These are phyloP conservation scores for Daldinia grandis DNA, from an alignment of 495 filamentous ascomycete species.

Conservation along the genomic window DNA sequence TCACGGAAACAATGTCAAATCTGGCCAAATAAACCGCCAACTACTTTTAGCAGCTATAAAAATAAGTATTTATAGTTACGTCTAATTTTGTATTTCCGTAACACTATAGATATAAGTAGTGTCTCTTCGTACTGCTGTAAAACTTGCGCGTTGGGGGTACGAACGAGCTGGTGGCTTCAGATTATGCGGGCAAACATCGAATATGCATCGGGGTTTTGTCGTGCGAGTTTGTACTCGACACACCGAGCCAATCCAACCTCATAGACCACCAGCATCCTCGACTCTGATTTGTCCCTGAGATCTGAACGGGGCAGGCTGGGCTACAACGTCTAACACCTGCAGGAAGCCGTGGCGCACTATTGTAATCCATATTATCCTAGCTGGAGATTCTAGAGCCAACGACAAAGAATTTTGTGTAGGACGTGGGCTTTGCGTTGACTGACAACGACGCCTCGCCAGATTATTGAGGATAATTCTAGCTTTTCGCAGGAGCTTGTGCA, in stretches of 20 bases:
- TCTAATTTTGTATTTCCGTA: neutral
- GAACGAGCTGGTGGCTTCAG: constrained; percentile 28
- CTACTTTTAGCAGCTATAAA: neutral
- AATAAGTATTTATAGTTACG: neutral
- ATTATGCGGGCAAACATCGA: constrained; percentile 42
- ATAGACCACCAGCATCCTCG: constrained; percentile 14
- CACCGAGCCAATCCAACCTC: constrained; percentile 21
- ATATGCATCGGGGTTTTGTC: constrained; percentile 36
- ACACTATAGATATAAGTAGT: neutral
- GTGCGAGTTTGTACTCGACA: constrained; percentile 34
- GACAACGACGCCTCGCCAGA: constrained; percentile 27
- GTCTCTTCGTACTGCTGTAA: constrained; percentile 5
- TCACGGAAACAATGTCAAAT: neutral
- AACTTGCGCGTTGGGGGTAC: constrained; percentile 35
- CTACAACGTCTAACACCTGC: constrained; percentile 34
- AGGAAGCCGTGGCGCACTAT: constrained; percentile 39
- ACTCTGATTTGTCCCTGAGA: constrained; percentile 29
- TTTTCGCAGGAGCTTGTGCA: neutral
- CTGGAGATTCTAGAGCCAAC: constrained; percentile 23
- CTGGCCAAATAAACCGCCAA: neutral
- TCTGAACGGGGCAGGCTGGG: constrained; percentile 20
- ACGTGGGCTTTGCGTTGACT: constrained; percentile 32
- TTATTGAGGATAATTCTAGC: constrained; percentile 21
- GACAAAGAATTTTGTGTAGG: constrained; percentile 21
- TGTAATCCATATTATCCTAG: constrained; percentile 22